phyloP scores from a whole-genome alignment of 345 rosid genomes.

The Hypericum androsaemum region DNA sequence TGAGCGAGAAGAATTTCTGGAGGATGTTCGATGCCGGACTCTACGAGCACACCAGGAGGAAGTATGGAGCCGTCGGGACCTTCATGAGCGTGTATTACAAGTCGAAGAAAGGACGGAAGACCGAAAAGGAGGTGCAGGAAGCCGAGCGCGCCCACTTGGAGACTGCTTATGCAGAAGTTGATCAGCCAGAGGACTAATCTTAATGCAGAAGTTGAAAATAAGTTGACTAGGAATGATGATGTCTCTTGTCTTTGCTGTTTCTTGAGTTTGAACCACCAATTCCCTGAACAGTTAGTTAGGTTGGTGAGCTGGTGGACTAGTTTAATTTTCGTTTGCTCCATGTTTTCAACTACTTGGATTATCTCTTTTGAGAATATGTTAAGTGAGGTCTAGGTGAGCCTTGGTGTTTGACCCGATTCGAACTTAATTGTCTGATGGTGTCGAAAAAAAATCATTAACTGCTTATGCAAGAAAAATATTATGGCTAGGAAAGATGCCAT shows the following conservation, averaged over 20 bases:
- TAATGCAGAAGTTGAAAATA: background rate
- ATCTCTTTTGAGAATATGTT: too few relatives aligned
- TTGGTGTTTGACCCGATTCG: too few relatives aligned
- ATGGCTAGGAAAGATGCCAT: too few relatives aligned
- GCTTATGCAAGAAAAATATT: too few relatives aligned
- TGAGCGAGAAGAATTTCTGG: slow-evolving; percentile 85
- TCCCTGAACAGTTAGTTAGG: too few relatives aligned
- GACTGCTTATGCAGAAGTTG: slow-evolving; percentile 47
- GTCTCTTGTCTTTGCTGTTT: slow-evolving; percentile 10
- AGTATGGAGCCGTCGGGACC: slow-evolving; percentile 84
- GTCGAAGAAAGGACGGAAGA: slow-evolving; percentile 97
- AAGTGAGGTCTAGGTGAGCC: too few relatives aligned
- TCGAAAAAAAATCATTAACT: too few relatives aligned
- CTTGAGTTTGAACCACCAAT: background rate
- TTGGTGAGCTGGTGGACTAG: too few relatives aligned
- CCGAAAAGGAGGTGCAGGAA: slow-evolving; percentile 94
- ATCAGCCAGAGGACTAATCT: slow-evolving; percentile 19
- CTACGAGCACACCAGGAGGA: slow-evolving; percentile 77
- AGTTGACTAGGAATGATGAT: slow-evolving; percentile 6
- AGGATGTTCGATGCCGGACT: slow-evolving; percentile 90
- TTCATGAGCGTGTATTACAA: slow-evolving; percentile 98
- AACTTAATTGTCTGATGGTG: too few relatives aligned
- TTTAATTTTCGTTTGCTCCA: too few relatives aligned
- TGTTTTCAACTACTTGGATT: too few relatives aligned
- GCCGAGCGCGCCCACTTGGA: slow-evolving; percentile 86